phyloP scores from a whole-genome alignment of 1,284 basidiomycete genomes.

The Singerocomus rubriflavus region DNA sequence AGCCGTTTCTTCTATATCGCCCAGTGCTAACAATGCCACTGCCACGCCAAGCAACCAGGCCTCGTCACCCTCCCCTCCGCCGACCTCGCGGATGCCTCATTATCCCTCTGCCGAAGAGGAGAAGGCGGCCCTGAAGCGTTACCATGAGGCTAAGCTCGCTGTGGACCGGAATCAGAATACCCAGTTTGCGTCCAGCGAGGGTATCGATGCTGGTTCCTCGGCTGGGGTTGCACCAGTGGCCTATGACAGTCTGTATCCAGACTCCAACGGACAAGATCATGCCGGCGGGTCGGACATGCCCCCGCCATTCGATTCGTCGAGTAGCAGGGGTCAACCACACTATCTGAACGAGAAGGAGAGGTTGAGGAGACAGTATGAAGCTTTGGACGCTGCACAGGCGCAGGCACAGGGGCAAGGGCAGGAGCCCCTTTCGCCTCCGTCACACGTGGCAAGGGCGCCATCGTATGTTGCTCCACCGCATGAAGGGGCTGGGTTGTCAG shows the following conservation, averaged over 20 bases:
- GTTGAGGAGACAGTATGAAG: conserved; percentile 51
- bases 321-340: conserved; percentile 30
- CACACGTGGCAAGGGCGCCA: conserved; percentile 20
- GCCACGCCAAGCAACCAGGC: not conserved
- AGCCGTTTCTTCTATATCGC: conserved; percentile 41
- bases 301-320: conserved; percentile 46
- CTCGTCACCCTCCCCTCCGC: conserved; percentile 25
- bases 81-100: conserved; percentile 35
- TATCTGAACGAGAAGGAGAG: conserved; percentile 36
- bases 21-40: conserved; percentile 2
- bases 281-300: conserved; percentile 36
- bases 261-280: conserved; percentile 24
- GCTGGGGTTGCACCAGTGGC: conserved; percentile 38
- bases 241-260: conserved; percentile 58
- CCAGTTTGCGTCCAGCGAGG: conserved; percentile 30
- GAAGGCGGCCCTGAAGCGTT: conserved; percentile 64
- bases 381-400: conserved; percentile 51
- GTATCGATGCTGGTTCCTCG: conserved; percentile 16
- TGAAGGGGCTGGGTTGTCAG: conserved; percentile 37
- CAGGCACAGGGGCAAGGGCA: conserved; percentile 7
- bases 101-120: conserved; percentile 51
- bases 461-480: conserved; percentile 16
- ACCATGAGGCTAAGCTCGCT: conserved; percentile 67
- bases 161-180: conserved; percentile 52
- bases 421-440: conserved; percentile 23